Conservation (phyloP, 495 filamentous ascomycete genomes). For the Neurospora hispaniola region DNA sequence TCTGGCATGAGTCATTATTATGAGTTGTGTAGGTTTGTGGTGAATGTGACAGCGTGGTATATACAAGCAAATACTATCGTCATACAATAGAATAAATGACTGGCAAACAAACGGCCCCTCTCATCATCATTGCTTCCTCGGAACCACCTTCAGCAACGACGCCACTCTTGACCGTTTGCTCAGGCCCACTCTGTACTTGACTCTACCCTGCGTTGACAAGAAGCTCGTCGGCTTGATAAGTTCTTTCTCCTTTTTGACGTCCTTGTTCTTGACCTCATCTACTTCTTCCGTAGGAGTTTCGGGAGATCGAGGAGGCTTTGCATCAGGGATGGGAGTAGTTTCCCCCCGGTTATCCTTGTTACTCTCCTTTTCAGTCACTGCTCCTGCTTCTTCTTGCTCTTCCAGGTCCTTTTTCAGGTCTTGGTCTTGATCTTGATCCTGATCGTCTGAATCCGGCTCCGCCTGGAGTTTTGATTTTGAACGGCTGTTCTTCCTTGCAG, state of each 20-base stretch:
- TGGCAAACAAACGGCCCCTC: neutral
- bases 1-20: neutral
- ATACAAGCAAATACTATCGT: neutral
- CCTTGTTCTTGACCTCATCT: neutral
- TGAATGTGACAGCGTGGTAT: neutral
- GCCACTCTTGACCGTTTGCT: slow-evolving; percentile 20
- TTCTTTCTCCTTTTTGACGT: neutral
- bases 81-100: neutral
- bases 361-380: neutral
- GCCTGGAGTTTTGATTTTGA: neutral
- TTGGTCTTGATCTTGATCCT: neutral
- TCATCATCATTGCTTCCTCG: neutral
- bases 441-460: neutral
- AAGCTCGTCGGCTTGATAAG: neutral
- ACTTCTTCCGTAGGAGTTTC: neutral
- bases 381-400: neutral
- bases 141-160: slow-evolving; percentile 14
- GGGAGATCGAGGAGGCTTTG: neutral
- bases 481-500: neutral
- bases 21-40: neutral
- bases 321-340: neutral
- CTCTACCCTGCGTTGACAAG: neutral
- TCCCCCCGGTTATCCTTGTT: slow-evolving; percentile 1
- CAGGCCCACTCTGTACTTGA: slow-evolving; percentile 17
- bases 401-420: neutral